Evolutionary conservation across 148 eudicot genomes (phyloP), one percentile per base, ranked within the genome.

Genomic region (Persicaria tinctoria): DNA sequence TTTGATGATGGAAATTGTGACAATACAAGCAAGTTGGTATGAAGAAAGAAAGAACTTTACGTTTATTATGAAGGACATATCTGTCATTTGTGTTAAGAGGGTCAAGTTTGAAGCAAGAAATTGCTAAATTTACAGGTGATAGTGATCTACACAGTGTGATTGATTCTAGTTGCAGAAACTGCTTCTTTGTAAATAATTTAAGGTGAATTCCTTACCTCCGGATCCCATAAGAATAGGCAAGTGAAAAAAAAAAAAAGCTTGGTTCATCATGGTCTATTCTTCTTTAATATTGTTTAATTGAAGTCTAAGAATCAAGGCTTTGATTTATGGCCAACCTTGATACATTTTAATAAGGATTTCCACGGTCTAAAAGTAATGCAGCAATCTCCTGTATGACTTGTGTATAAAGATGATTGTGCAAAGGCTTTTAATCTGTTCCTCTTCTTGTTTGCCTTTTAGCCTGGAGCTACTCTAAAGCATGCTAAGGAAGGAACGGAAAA

Each of bases 401-500:
- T 13, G 38, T 47, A 17, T 50, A 46, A 4, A 47, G 51, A 18
- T 41, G 72, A n/a, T 48, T 50, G 17, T 70, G 5, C 48, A 11
- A 4, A 16, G 12, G 73, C 46, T 63, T 66, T 53, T 68, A 8
- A 68, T 76, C 32, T 32, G 14, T 71, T 32, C 41, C 54, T 48
- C 66, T 78, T 72, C 76, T 44, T 9, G 73, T 77, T 79, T 64
- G 70, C 45, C 69, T 57, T 73, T 80, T 79, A 96, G 99, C 97
- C 97, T 32, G 99, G 99, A 69, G 82, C 70, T 76, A 64, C 87
- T 77, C 57, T 83, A 75, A 96, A 96, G 82, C 91, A 88, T 81
- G 88, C 94, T 70, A 96, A 96, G 84, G 99, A 96, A 85, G 99
- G 99, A 87, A 92, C 97, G 74, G 99, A 96, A 83, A 90, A 84